phyloP scores from a whole-genome alignment of 176 grass and related monocot genomes.

The Aegilops speltoides region DNA sequence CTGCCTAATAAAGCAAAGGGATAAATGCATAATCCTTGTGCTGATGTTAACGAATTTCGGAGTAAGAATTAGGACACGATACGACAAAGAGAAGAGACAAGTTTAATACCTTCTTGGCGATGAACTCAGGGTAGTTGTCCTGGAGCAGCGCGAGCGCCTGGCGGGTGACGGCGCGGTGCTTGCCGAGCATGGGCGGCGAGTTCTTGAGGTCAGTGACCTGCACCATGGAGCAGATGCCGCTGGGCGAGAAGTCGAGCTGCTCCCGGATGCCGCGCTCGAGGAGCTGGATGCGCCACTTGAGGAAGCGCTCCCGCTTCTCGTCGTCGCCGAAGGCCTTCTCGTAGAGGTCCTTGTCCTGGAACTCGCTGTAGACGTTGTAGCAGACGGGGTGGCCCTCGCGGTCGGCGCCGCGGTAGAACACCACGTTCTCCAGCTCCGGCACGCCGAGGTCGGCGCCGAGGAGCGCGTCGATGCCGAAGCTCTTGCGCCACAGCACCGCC shows the following conservation, averaged over 20 bases:
- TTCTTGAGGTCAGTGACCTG: conserved; percentile 99
- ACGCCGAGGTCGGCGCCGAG: conserved; percentile 39
- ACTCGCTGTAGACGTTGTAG: conserved; percentile 85
- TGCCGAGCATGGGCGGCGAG: conserved; percentile 81
- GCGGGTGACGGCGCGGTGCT: conserved; percentile 77
- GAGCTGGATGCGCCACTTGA: conserved; percentile 75
- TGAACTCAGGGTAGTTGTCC: conserved; percentile 98
- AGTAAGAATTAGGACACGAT: not conserved
- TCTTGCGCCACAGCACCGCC: conserved; percentile 75
- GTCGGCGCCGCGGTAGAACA: conserved; percentile 64
- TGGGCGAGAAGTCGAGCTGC: conserved; percentile 64
- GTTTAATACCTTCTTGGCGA: conserved; percentile 73
- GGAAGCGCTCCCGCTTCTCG: conserved; percentile 58
- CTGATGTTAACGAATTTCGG: not conserved
- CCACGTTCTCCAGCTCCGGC: conserved; percentile 33
- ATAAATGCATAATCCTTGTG: not conserved
- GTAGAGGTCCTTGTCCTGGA: conserved; percentile 85
- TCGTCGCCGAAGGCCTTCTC: conserved; percentile 68
- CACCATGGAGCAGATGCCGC: conserved; percentile 75
- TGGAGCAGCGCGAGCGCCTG: conserved; percentile 79
- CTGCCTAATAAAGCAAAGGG: not conserved
- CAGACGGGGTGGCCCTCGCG: conserved; percentile 80
- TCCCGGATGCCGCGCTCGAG: conserved; percentile 68
- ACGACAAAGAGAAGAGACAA: not conserved
- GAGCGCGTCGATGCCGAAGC: conserved; percentile 57